Percentiles rank a stretch among this genome's conserved stretches.
Conservation (phyloP, 148 eudicot species). For the Diospyros kaki region DNA sequence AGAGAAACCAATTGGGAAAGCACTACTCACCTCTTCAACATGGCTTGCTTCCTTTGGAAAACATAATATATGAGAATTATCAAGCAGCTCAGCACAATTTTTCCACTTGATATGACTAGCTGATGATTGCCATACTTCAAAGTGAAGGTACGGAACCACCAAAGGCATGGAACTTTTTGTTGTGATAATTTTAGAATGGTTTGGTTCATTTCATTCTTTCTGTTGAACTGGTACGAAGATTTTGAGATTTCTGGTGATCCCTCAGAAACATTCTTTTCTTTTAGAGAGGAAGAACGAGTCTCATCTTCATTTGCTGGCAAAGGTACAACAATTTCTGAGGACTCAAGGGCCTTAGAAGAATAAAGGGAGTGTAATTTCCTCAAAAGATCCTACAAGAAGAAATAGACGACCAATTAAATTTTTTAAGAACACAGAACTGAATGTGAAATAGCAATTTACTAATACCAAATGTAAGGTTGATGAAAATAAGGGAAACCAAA, state of each 20-base stretch:
- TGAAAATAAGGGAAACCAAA: neutral
- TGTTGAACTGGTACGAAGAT: slow-evolving; percentile 13
- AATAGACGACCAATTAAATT: neutral
- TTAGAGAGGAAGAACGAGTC: slow-evolving; percentile 15
- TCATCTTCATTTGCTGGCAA: slow-evolving; percentile 26
- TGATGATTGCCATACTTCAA: slow-evolving; percentile 42
- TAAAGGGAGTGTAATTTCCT: slow-evolving; percentile 60
- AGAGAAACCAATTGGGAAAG: slow-evolving; percentile 2
- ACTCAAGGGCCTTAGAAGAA: slow-evolving; percentile 40
- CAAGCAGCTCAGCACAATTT: slow-evolving; percentile 48
- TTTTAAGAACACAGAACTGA: neutral
- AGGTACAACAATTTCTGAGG: slow-evolving; percentile 27
- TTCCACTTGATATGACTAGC: slow-evolving; percentile 49
- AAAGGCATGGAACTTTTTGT: slow-evolving; percentile 24
- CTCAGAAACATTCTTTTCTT: slow-evolving; percentile 33
- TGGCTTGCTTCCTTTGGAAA: slow-evolving; percentile 51
- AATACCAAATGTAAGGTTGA: neutral
- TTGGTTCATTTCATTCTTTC: slow-evolving; percentile 23
- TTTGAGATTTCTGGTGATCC: slow-evolving; percentile 24
- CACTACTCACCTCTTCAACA: slow-evolving; percentile 50
- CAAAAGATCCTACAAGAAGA: slow-evolving; percentile 53
- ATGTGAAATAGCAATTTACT: neutral
- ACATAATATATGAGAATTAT: slow-evolving; percentile 47
- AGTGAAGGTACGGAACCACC: slow-evolving; percentile 49
- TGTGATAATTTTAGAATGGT: slow-evolving; percentile 38